Evolutionary conservation across 495 filamentous ascomycete species (phyloP), one percentile per base, ranked within the genome.

Genomic region (Bryoglossum gracile): DNA sequence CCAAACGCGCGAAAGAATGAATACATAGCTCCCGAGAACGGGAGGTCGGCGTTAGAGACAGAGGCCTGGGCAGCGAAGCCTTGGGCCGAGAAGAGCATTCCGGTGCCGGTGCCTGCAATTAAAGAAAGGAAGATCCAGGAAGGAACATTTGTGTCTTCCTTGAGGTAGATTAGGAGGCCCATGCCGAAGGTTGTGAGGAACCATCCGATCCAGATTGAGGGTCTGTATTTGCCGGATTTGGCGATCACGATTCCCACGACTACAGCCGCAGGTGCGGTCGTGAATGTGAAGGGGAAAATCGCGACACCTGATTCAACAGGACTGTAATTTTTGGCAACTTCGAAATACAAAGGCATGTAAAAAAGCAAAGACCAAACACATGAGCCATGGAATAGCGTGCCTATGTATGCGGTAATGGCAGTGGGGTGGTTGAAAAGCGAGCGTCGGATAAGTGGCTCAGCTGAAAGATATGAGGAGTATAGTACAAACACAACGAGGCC

Each of bases 321-420:
- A 2, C 67, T 61, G 46, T 76, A 70, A 28, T 67, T 70, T 53
- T 82, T 78, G 26, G 83, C 73, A 13, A 77, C 78, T 54, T 81
- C 71, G 51, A 80, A 84, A 62, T 84, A 89, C 0, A 89, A 61
- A 0, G 83, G 74, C 36, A 83, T 59, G 39, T 83, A 86, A 53
- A 86, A 86, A 0, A 89, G 62, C 0, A 80, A 60, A 60, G 54
- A 58, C 65, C 66, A 72, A 28, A 68, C 56, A 19, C 71, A 55
- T 33, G 66, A 56, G 13, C 65, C 81, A 57, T 73, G 81, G 56
- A 71, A 67, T 49, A 66, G 66, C 1, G 69, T 74, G 3, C 62
- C 74, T 8, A 75, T 18, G 38, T 67, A 63, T 33, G 52, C 52
- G 25, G 42, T 62, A 5, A 53, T 46, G 1, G 64, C 62, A 11